Conservation (phyloP, 2,329 filamentous ascomycete genomes). For the Didymella sp. region DNA sequence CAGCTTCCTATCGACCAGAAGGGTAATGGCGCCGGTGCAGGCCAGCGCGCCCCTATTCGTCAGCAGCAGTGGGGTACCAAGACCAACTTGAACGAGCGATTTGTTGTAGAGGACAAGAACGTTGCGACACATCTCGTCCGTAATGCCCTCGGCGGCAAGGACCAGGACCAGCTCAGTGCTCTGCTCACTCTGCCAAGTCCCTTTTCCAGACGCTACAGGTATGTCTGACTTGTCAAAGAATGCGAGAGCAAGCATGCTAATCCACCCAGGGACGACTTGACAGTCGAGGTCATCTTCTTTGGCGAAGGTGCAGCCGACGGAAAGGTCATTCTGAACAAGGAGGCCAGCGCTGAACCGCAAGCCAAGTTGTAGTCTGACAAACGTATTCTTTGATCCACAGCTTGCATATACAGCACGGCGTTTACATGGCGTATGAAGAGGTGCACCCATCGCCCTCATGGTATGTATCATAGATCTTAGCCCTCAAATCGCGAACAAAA, state of each 20-base stretch:
- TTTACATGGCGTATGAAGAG: constrained; percentile 16
- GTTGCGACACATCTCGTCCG: constrained; percentile 93
- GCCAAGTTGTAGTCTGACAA: constrained; percentile 56
- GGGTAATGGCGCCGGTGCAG: constrained; percentile 61
- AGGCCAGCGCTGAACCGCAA: constrained; percentile 72
- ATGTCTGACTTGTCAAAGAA: constrained; percentile 36
- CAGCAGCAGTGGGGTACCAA: constrained; percentile 90
- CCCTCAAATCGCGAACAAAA: not conserved
- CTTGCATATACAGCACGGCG: constrained; percentile 12
- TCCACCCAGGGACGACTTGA: constrained; percentile 80
- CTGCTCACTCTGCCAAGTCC: constrained; percentile 90
- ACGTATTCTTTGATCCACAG: not conserved
- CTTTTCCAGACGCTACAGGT: constrained; percentile 90
- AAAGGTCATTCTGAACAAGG: constrained; percentile 81
- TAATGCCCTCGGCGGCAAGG: constrained; percentile 91
- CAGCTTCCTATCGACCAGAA: constrained; percentile 78
- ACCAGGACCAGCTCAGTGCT: constrained; percentile 91
- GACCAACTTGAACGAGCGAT: constrained; percentile 76
- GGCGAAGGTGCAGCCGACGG: constrained; percentile 79
- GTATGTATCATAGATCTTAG: constrained; percentile 10
- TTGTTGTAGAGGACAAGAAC: constrained; percentile 93
- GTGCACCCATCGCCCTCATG: not conserved
- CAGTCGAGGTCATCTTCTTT: constrained; percentile 98
- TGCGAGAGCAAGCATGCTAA: not conserved
- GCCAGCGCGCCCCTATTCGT: constrained; percentile 86